phyloP scores from a whole-genome alignment of 495 filamentous ascomycete species.

The Penicillium malachiteum region DNA sequence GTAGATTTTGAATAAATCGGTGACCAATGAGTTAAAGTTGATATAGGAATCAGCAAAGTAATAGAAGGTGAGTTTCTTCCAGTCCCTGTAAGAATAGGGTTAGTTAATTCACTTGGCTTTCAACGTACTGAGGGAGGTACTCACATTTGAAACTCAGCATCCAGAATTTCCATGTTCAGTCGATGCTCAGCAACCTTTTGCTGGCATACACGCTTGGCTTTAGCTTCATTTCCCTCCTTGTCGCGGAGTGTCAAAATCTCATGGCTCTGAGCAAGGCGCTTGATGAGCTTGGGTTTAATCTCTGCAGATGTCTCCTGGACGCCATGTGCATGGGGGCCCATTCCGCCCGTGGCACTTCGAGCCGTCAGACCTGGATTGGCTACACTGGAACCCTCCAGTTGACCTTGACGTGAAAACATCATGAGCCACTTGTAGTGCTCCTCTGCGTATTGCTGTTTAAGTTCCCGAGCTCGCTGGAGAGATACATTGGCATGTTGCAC shows the following conservation, averaged over 20 bases:
- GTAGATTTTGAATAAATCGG: slow-evolving; percentile 97
- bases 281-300: slow-evolving; percentile 93
- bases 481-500: slow-evolving; percentile 81
- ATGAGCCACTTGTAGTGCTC: slow-evolving; percentile 97
- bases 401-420: slow-evolving; percentile 80
- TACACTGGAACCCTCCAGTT: slow-evolving; percentile 62
- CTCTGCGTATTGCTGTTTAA: slow-evolving; percentile 84
- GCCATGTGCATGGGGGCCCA: slow-evolving; percentile 70
- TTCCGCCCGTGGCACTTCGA: slow-evolving; percentile 67
- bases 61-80: slow-evolving; percentile 98
- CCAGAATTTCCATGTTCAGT: slow-evolving; percentile 96
- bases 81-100: slow-evolving; percentile 64
- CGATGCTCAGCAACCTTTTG: slow-evolving; percentile 94
- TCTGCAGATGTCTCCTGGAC: slow-evolving; percentile 76
- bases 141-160: slow-evolving; percentile 99
- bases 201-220: slow-evolving; percentile 93
- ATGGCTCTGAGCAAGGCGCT: slow-evolving; percentile 84
- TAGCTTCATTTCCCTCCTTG: slow-evolving; percentile 96
- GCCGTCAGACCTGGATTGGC: slow-evolving; percentile 47
- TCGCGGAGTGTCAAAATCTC: slow-evolving; percentile 84
- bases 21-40: slow-evolving; percentile 97
- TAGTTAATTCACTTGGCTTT: not conserved
- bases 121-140: slow-evolving; percentile 28
- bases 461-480: slow-evolving; percentile 77
- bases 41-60: slow-evolving; percentile 98